Evolutionary conservation across 441 rosid genomes (phyloP).

Genomic region (Gossypium schwendimanii): DNA sequence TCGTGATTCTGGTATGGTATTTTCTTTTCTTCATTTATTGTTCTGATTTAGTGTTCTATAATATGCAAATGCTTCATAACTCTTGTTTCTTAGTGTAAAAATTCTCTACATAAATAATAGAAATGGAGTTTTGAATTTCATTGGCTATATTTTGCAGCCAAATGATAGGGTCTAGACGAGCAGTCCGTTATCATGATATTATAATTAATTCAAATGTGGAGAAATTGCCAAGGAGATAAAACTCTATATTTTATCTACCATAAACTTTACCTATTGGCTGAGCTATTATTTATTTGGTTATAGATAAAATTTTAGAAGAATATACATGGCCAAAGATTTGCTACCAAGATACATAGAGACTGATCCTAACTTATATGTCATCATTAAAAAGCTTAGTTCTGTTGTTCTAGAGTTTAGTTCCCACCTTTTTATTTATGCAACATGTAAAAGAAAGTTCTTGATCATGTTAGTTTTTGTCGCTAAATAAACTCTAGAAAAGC

Average conservation of each 20-base stretch:
- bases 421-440: background rate
- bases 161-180: background rate
- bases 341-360: background rate
- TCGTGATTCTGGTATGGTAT: conserved; percentile 45
- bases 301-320: background rate
- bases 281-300: background rate
- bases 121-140: background rate
- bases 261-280: background rate
- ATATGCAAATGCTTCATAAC: background rate
- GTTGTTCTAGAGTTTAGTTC: background rate
- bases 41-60: background rate
- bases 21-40: background rate
- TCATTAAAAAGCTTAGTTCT: background rate
- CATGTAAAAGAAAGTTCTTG: background rate
- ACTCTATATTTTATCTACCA: background rate
- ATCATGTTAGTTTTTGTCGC: background rate
- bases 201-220: background rate
- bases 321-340: background rate
- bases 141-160: background rate
- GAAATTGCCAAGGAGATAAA: background rate
- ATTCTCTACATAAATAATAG: background rate
- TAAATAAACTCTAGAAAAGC: background rate
- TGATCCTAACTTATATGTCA: background rate
- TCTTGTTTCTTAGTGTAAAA: background rate
- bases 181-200: background rate